phyloP scores from a whole-genome alignment of 805 yeast species.

The Starmera caribaea region DNA sequence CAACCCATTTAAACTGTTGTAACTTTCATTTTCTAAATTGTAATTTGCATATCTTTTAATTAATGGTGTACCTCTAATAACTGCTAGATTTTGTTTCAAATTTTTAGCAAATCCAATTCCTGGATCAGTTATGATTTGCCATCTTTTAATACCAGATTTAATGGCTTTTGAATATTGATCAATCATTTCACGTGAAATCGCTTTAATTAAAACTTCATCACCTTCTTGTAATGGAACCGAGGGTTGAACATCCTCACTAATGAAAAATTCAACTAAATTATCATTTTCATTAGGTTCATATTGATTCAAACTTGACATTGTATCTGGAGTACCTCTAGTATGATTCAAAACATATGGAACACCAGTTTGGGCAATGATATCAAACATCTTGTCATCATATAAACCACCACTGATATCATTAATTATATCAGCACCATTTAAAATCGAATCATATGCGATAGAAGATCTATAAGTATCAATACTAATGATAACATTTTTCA shows the following conservation, averaged over 20 bases:
- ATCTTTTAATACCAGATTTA: slow-evolving; percentile 57
- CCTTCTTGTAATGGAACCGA: slow-evolving; percentile 17
- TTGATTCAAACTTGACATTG: slow-evolving; percentile 53
- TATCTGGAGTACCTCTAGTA: slow-evolving; percentile 70
- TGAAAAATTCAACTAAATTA: slow-evolving; percentile 26
- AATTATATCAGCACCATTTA: slow-evolving; percentile 80
- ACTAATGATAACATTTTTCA: slow-evolving; percentile 47
- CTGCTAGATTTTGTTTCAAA: slow-evolving; percentile 53
- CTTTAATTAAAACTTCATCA: slow-evolving; percentile 33
- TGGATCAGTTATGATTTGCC: slow-evolving; percentile 92
- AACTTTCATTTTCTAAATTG: slow-evolving; percentile 13
- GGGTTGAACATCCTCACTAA: slow-evolving; percentile 5
- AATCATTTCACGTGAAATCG: slow-evolving; percentile 58
- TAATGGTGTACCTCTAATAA: slow-evolving; percentile 41
- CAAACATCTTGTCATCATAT: slow-evolving; percentile 57
- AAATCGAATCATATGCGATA: slow-evolving; percentile 63
- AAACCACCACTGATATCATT: slow-evolving; percentile 84
- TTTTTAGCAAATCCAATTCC: slow-evolving; percentile 96
- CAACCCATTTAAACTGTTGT: slow-evolving; percentile 22
- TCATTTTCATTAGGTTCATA: slow-evolving; percentile 36
- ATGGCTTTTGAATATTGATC: slow-evolving; percentile 46
- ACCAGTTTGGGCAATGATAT: slow-evolving; percentile 55
- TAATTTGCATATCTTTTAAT: slow-evolving; percentile 40
- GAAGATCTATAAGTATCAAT: slow-evolving; percentile 78
- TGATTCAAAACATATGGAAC: slow-evolving; percentile 81